phyloP scores from a whole-genome alignment of 495 filamentous ascomycete genomes.

The Xylaria bambusicola region DNA sequence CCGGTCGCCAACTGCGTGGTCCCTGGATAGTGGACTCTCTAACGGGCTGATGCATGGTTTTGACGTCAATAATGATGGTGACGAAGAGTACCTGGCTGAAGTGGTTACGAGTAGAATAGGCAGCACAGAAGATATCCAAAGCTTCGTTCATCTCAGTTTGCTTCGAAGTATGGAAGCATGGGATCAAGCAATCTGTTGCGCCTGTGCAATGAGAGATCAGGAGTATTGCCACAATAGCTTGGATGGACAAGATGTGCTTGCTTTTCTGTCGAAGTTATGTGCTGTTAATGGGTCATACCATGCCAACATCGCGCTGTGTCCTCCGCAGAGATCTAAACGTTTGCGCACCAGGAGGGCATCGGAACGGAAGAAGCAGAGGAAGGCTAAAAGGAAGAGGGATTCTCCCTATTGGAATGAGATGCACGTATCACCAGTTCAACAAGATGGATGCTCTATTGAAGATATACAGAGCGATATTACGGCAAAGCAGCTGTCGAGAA shows the following conservation, averaged over 20 bases:
- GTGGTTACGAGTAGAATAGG: slow-evolving; percentile 25
- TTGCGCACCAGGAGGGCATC: background rate
- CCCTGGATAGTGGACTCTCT: background rate
- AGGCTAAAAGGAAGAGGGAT: background rate
- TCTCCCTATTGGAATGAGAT: slow-evolving; percentile 10
- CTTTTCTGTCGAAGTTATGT: slow-evolving; percentile 22
- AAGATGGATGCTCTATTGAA: background rate
- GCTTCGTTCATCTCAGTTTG: slow-evolving; percentile 28
- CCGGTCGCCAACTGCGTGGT: background rate
- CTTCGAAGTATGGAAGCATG: slow-evolving; percentile 37
- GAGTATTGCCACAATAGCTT: slow-evolving; percentile 20
- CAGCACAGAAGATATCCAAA: slow-evolving; percentile 28
- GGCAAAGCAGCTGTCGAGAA: background rate
- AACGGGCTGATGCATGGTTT: slow-evolving; percentile 33
- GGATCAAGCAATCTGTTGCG: slow-evolving; percentile 34
- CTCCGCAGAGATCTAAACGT: background rate
- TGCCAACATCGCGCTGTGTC: background rate
- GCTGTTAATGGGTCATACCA: background rate
- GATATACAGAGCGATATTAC: background rate
- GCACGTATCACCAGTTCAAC: background rate
- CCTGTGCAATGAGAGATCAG: slow-evolving; percentile 28
- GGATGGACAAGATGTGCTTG: slow-evolving; percentile 26
- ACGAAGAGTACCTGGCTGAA: slow-evolving; percentile 25
- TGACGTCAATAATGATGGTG: slow-evolving; percentile 28
- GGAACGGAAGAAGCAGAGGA: slow-evolving; percentile 15